Percentiles rank a stretch among this genome's conserved stretches.
phyloP scores from a whole-genome alignment of 768 basidiomycete species.

The Pleurotus ostreatus region DNA sequence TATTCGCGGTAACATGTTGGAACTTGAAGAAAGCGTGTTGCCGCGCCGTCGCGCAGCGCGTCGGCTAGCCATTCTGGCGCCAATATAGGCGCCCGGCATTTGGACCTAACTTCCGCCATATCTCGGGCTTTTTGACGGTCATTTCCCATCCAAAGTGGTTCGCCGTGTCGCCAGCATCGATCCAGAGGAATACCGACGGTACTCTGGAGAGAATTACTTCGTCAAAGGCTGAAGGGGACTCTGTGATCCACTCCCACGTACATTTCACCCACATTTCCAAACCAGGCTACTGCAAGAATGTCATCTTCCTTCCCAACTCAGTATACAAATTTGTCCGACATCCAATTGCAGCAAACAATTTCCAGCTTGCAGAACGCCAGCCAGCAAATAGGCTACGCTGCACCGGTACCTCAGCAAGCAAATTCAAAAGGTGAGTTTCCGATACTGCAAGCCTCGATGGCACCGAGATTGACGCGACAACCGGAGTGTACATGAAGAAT shows the following conservation, averaged over 20 bases:
- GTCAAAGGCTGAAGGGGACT: no score
- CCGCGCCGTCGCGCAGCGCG: neutral
- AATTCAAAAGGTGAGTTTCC: conserved; percentile 28
- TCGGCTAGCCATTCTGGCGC: neutral
- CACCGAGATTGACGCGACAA: neutral
- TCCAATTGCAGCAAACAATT: conserved; percentile 61
- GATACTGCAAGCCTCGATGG: neutral
- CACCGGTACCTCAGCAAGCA: conserved; percentile 34
- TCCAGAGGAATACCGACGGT: no score
- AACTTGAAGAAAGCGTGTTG: neutral
- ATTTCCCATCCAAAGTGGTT: neutral
- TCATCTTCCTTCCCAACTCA: conserved; percentile 1
- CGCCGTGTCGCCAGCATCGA: neutral
- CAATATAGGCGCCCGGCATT: neutral
- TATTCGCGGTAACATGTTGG: neutral
- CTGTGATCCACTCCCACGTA: no score
- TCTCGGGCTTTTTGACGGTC: neutral
- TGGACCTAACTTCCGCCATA: neutral
- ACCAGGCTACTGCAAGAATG: neutral
- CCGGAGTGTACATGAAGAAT: conserved; percentile 61
- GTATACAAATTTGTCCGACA: conserved; percentile 47
- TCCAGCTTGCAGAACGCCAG: conserved; percentile 25
- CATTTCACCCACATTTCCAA: no score
- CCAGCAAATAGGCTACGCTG: conserved; percentile 27
- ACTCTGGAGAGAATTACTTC: no score